Conservation (phyloP, 331 rosid species). For the Phaseolus coccineus region DNA sequence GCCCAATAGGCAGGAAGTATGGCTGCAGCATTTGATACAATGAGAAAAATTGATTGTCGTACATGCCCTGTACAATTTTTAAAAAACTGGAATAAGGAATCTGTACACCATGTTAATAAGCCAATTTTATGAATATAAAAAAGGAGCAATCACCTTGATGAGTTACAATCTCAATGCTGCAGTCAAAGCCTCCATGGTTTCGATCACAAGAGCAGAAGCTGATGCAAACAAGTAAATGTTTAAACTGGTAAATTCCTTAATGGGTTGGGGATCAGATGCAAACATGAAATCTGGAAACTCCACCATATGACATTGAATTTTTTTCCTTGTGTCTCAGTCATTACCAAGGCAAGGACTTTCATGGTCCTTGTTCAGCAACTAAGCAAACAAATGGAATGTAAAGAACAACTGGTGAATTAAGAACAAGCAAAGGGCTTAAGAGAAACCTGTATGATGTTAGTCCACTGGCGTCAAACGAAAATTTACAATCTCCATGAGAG, state of each 20-base stretch:
- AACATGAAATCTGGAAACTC: constrained; percentile 12
- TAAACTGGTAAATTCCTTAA: constrained; percentile 13
- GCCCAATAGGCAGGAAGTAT: constrained; percentile 86
- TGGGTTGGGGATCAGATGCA: not conserved
- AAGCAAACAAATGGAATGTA: constrained; percentile 18
- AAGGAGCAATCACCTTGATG: constrained; percentile 63
- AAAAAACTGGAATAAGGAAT: constrained; percentile 33
- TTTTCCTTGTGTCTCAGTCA: constrained; percentile 2
- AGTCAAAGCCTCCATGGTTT: constrained; percentile 90
- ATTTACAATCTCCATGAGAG: constrained; percentile 69
- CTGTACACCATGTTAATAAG: not conserved
- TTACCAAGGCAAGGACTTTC: constrained; percentile 29
- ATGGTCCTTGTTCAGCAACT: not conserved
- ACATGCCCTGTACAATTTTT: constrained; percentile 62
- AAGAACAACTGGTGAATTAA: constrained; percentile 12
- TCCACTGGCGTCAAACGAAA: constrained; percentile 76
- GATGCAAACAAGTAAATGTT: constrained; percentile 25
- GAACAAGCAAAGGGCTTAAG: constrained; percentile 23
- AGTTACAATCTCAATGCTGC: constrained; percentile 73
- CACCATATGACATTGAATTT: not conserved
- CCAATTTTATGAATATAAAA: constrained; percentile 35
- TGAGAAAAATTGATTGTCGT: constrained; percentile 73
- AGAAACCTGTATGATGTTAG: constrained; percentile 75
- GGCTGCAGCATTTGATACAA: constrained; percentile 79
- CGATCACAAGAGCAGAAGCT: constrained; percentile 86